These are phyloP conservation scores for Rubia peregrina DNA, from an alignment of 305 asterid species.

Conservation along the genomic window DNA sequence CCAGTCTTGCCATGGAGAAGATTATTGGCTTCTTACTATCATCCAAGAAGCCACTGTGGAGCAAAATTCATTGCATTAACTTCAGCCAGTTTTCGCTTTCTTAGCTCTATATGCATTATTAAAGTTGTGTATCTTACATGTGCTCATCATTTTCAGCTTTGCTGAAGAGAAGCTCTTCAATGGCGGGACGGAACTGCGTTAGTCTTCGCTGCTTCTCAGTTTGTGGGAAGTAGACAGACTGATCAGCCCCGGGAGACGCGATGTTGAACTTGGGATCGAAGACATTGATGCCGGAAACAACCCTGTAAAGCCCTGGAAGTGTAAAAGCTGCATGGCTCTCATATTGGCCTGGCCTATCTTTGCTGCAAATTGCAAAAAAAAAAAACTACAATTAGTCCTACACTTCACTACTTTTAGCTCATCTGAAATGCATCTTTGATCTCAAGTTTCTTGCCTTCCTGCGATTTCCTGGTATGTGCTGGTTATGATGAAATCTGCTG, in stretches of 20 bases:
- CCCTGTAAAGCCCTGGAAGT: conserved; percentile 78
- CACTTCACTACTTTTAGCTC: neutral
- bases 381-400: neutral
- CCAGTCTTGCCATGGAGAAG: conserved; percentile 95
- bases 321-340: conserved; percentile 79
- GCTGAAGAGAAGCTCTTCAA: conserved; percentile 70
- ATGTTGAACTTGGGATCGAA: conserved; percentile 90
- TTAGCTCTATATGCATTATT: no score
- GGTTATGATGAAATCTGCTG: conserved; percentile 81
- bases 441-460: conserved; percentile 50
- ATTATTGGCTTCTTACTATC: conserved; percentile 73
- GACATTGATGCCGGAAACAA: conserved; percentile 68
- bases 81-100: neutral
- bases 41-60: conserved; percentile 62
- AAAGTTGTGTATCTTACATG: conserved; percentile 38
- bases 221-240: conserved; percentile 65
- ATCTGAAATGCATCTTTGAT: neutral
- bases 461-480: conserved; percentile 97
- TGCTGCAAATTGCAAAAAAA: conserved; percentile 46
- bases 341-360: conserved; percentile 84
- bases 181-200: conserved; percentile 43
- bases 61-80: neutral
- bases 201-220: conserved; percentile 63
- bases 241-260: conserved; percentile 91
- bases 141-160: conserved; percentile 63